A percentile compares a stretch with the other conserved stretches of the same genome.
Conservation (phyloP, 73 alveolate species). For the Uronychia binucleata region DNA sequence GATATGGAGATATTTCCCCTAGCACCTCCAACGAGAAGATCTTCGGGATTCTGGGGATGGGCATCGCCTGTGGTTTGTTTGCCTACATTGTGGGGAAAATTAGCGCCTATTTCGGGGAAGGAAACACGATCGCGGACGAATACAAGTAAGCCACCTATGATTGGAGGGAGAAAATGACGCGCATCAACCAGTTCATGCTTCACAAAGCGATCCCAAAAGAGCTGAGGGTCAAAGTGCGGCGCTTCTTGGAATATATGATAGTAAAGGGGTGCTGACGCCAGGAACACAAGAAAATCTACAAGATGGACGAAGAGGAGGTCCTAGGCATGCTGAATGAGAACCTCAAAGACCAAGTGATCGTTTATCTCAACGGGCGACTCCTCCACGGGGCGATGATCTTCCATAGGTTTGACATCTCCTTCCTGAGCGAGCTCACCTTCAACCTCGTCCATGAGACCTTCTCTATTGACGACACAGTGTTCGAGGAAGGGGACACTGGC, state of each 20-base stretch:
- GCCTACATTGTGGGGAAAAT: slow-evolving; percentile 84
- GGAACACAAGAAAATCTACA: slow-evolving; percentile 59
- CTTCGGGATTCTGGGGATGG: slow-evolving; percentile 71
- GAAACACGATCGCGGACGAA: slow-evolving; percentile 63
- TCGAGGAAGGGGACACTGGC: slow-evolving; percentile 65
- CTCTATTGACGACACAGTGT: slow-evolving; percentile 46
- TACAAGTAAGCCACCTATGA: no score
- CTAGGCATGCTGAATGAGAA: slow-evolving; percentile 51
- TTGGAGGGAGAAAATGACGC: slow-evolving; percentile 61
- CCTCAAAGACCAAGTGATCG: slow-evolving; percentile 39
- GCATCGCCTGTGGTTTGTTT: slow-evolving; percentile 79
- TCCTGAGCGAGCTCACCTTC: slow-evolving; percentile 32
- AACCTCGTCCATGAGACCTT: slow-evolving; percentile 26
- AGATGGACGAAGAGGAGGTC: slow-evolving; percentile 62
- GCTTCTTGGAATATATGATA: slow-evolving; percentile 68
- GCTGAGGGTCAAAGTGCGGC: slow-evolving; percentile 67
- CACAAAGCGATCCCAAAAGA: slow-evolving; percentile 65
- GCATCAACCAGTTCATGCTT: slow-evolving; percentile 70
- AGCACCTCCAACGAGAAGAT: slow-evolving; percentile 70
- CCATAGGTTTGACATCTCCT: slow-evolving; percentile 1
- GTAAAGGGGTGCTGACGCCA: background rate
- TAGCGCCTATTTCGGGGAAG: slow-evolving; percentile 72
- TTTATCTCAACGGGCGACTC: slow-evolving; percentile 38
- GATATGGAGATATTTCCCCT: slow-evolving; percentile 93
- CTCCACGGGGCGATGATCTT: slow-evolving; percentile 4